Conservation (phyloP, 306 rosid species). For the Hylodesmum podocarpum region DNA sequence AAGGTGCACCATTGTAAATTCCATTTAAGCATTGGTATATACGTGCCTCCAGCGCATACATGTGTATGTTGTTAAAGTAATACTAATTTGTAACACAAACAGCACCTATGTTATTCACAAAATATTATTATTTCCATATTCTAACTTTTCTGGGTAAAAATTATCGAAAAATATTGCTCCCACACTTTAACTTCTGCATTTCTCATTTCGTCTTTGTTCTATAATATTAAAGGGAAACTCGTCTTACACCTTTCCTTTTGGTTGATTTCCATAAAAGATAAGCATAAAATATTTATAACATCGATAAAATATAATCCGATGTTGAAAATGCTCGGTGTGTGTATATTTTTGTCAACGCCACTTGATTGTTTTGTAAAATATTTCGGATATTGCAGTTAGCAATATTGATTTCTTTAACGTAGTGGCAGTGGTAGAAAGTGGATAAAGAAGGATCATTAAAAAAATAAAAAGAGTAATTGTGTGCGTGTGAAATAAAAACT, state of each 20-base stretch:
- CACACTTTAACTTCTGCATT: not conserved
- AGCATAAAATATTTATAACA: not conserved
- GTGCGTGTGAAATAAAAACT: not conserved
- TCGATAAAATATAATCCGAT: not conserved
- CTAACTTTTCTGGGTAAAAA: not conserved
- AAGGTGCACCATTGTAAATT: not conserved
- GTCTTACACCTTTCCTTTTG: not conserved
- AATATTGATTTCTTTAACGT: not conserved
- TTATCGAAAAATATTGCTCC: not conserved
- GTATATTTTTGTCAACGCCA: not conserved
- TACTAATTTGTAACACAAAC: not conserved
- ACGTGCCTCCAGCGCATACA: not conserved
- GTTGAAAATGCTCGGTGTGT: not conserved
- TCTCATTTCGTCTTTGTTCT: not conserved
- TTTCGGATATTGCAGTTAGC: not conserved
- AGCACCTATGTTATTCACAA: not conserved
- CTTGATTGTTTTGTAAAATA: not conserved
- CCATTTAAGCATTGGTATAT: not conserved
- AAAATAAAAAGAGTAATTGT: not conserved
- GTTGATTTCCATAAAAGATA: not conserved
- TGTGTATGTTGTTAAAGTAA: not conserved
- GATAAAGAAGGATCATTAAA: not conserved
- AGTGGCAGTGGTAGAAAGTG: slow-evolving; percentile 12
- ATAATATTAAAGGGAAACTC: not conserved
- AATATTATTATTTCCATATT: not conserved